Percentiles rank a stretch among this genome's conserved stretches.
These are phyloP conservation scores for Rhizoctonia solani DNA, from an alignment of 1,284 basidiomycete species.

Conservation along the genomic window DNA sequence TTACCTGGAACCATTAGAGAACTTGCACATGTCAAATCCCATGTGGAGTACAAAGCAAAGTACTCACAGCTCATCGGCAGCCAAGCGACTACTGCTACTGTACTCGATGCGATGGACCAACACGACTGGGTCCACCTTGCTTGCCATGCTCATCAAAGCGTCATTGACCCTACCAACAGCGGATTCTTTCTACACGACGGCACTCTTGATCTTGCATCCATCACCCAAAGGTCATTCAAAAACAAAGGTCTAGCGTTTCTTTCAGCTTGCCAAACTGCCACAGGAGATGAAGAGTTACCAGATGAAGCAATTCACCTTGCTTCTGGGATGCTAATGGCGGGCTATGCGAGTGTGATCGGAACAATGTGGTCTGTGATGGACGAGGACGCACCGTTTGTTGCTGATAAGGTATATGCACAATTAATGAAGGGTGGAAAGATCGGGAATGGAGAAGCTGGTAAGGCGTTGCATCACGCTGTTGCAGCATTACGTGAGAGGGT, in stretches of 20 bases:
- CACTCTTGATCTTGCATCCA: background rate
- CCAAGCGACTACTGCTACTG: no score
- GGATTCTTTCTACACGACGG: no score
- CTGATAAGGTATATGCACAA: constrained; percentile 24
- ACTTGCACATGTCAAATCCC: background rate
- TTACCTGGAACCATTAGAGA: constrained; percentile 13
- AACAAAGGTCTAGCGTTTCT: constrained; percentile 28
- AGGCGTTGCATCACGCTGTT: constrained; percentile 1
- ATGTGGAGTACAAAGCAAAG: background rate
- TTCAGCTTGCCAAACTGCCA: constrained; percentile 34
- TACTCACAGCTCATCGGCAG: no score
- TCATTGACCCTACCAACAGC: no score
- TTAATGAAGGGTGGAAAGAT: background rate
- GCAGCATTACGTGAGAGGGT: background rate
- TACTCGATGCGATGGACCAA: no score
- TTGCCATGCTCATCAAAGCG: no score
- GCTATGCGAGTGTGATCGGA: no score
- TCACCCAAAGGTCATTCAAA: constrained; percentile 12
- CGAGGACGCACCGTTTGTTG: constrained; percentile 16
- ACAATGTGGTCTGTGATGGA: constrained; percentile 18
- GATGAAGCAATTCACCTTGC: no score
- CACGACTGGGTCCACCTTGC: no score
- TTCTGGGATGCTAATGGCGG: no score
- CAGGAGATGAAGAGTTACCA: no score
- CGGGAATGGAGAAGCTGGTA: background rate